Evolutionary conservation across 2,329 filamentous ascomycete species (phyloP).

Genomic region (Colletotrichum gigasporum): DNA sequence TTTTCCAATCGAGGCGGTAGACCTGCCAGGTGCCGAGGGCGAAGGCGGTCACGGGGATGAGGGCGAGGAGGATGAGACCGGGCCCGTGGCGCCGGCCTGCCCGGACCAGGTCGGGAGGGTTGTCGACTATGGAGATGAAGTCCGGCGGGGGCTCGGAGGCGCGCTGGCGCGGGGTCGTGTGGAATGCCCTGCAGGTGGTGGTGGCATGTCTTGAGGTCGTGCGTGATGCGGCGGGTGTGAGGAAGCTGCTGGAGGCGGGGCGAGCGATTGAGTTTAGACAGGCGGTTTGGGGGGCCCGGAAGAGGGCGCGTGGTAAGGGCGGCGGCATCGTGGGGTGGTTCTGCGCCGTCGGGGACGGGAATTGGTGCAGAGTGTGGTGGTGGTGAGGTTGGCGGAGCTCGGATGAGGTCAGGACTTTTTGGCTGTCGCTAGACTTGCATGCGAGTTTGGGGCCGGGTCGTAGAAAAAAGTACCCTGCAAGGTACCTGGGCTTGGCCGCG

Average conservation of each 20-base stretch:
- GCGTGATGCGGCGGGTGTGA: not conserved
- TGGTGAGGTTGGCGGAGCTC: not conserved
- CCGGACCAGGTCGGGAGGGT: conserved; percentile 82
- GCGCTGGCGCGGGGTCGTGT: conserved; percentile 30
- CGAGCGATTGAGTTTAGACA: not conserved
- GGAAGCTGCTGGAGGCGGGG: not conserved
- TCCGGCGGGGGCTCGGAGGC: conserved; percentile 53
- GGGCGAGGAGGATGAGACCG: conserved; percentile 81
- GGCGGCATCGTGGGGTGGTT: conserved; percentile 12
- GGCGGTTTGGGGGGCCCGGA: not conserved
- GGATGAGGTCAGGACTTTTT: conserved; percentile 26
- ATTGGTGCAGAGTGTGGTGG: not conserved
- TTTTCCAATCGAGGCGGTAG: conserved; percentile 92
- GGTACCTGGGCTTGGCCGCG: not conserved
- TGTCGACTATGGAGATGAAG: conserved; percentile 89
- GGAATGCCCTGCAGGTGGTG: conserved; percentile 14
- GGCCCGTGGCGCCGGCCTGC: conserved; percentile 78
- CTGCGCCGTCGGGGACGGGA: not conserved
- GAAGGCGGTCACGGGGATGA: conserved; percentile 94
- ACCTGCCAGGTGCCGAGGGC: conserved; percentile 94
- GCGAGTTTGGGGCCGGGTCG: not conserved
- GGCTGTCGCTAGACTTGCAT: too few species aligned
- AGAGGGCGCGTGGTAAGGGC: conserved; percentile 2
- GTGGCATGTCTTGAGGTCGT: not conserved
- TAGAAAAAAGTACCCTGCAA: not conserved